phyloP scores from a whole-genome alignment of 148 eudicot species.

The Rhododendron henanense region DNA sequence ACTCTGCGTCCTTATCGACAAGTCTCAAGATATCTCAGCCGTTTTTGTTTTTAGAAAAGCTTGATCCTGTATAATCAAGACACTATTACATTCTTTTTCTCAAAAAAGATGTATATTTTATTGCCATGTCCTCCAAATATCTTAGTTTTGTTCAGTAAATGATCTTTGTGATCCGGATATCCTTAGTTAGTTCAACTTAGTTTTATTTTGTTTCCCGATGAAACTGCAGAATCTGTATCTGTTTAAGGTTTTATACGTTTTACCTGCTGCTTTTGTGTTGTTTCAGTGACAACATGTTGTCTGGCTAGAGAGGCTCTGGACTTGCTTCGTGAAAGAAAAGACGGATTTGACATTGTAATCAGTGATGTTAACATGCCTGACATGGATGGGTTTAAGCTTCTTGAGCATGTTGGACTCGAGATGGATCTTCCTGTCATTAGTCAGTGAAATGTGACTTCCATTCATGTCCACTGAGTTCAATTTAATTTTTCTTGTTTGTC shows the following conservation, averaged over 20 bases:
- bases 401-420: conserved; percentile 96
- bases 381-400: conserved; percentile 98
- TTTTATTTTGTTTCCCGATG: not conserved
- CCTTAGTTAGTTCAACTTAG: not conserved
- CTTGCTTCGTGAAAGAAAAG: conserved; percentile 83
- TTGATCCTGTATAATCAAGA: not conserved
- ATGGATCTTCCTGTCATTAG: conserved; percentile 99
- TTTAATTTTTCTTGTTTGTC: not conserved
- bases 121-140: not conserved
- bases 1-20: not conserved
- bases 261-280: conserved; percentile 9
- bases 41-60: not conserved
- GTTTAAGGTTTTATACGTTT: conserved; percentile 9
- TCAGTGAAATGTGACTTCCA: conserved; percentile 29
- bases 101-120: not conserved
- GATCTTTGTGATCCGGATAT: not conserved
- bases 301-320: conserved; percentile 83
- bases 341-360: conserved; percentile 87
- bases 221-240: not conserved
- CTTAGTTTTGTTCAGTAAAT: not conserved
- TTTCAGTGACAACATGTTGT: conserved; percentile 88
- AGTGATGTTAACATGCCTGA: conserved; percentile 99
- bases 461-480: not conserved
- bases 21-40: not conserved
- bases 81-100: not conserved